A percentile compares a stretch with the other conserved stretches of the same genome.
These are phyloP conservation scores for Linnemannia schmuckeri DNA, from an alignment of 192 early-diverging fungal species.

Conservation along the genomic window DNA sequence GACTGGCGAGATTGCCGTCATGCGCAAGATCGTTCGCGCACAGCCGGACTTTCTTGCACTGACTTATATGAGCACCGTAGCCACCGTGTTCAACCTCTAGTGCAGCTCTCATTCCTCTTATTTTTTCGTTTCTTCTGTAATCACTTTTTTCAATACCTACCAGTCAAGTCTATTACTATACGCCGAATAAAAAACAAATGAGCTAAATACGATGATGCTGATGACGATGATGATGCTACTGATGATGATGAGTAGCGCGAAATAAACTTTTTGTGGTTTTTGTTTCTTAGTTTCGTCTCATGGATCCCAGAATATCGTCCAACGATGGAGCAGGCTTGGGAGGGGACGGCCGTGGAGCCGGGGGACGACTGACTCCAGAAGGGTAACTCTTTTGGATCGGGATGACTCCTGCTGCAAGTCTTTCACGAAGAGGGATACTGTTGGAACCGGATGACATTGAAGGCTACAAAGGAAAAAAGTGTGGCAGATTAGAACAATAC, in stretches of 20 bases:
- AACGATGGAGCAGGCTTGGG: slow-evolving; percentile 27
- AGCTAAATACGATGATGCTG: neutral
- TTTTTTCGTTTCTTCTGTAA: neutral
- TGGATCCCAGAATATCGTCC: slow-evolving; percentile 25
- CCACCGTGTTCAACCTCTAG: slow-evolving; percentile 15
- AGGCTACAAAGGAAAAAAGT: neutral
- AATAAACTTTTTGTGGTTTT: slow-evolving; percentile 1
- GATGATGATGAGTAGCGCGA: too few species aligned
- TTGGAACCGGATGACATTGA: neutral
- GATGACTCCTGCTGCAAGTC: slow-evolving; percentile 35
- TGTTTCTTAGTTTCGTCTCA: slow-evolving; percentile 9
- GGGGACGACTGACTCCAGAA: neutral
- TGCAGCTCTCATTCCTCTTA: too few species aligned
- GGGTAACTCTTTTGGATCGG: slow-evolving; percentile 44
- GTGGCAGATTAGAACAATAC: too few species aligned
- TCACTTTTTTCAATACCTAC: neutral
- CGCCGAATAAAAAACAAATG: neutral
- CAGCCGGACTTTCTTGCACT: slow-evolving; percentile 29
- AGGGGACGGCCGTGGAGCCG: neutral
- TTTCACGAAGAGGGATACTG: slow-evolving; percentile 25
- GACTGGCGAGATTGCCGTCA: slow-evolving; percentile 26
- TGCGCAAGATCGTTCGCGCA: slow-evolving; percentile 31
- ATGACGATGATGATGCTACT: neutral
- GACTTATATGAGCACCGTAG: slow-evolving; percentile 29
- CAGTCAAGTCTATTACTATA: neutral